Conservation (phyloP, 2,329 filamentous ascomycete genomes). For the Fusarium coffeatum region DNA sequence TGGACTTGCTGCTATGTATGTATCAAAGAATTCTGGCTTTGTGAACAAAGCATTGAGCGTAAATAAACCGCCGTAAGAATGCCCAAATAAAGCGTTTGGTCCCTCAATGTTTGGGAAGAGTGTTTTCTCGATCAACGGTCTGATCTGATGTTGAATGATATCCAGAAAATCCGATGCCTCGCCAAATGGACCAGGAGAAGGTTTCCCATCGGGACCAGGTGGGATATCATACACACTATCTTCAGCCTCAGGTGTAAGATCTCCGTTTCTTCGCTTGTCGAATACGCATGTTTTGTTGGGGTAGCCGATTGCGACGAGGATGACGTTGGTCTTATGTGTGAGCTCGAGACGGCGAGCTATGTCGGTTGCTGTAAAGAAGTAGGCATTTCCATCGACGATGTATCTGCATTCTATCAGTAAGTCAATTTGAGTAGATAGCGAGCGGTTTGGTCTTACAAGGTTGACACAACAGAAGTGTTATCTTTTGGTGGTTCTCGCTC, state of each 20-base stretch:
- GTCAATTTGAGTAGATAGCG: fast-evolving
- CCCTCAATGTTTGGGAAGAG: slow-evolving; percentile 44
- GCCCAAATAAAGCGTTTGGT: slow-evolving; percentile 60
- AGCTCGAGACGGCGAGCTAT: slow-evolving; percentile 43
- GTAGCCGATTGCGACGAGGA: slow-evolving; percentile 51
- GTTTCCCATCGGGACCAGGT: slow-evolving; percentile 36
- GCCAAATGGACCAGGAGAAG: slow-evolving; percentile 46
- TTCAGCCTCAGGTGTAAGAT: slow-evolving; percentile 47
- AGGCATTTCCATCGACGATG: slow-evolving; percentile 51
- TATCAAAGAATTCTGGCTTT: slow-evolving; percentile 55
- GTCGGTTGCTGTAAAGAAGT: slow-evolving; percentile 50
- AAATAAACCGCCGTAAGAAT: slow-evolving; percentile 63
- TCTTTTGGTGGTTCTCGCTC: slow-evolving; percentile 31
- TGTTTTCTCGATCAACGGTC: slow-evolving; percentile 44
- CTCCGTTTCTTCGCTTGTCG: slow-evolving; percentile 44
- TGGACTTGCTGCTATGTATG: slow-evolving; percentile 59
- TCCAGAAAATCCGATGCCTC: slow-evolving; percentile 59
- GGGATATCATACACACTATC: slow-evolving; percentile 37
- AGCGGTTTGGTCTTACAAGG: slow-evolving; percentile 42
- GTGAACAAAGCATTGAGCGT: slow-evolving; percentile 58
- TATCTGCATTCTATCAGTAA: slow-evolving; percentile 41
- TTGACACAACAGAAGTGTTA: slow-evolving; percentile 33
- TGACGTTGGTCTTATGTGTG: slow-evolving; percentile 38
- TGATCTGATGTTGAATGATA: slow-evolving; percentile 55
- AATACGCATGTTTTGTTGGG: slow-evolving; percentile 45